A percentile compares a stretch with the other conserved stretches of the same genome.
Conservation (phyloP, 2,329 filamentous ascomycete genomes). For the Epichloe coenophiala region DNA sequence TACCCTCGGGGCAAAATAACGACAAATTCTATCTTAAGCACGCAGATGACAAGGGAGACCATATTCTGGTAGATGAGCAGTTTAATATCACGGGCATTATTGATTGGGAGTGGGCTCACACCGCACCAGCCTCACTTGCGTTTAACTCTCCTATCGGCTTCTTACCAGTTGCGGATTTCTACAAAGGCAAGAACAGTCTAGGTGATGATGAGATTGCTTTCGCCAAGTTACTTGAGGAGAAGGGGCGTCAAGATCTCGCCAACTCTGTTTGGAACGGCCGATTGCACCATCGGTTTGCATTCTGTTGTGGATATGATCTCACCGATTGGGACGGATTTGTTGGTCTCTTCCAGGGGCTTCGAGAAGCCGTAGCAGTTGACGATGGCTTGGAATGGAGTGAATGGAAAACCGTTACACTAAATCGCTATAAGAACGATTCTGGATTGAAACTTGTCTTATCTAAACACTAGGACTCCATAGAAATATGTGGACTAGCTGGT, state of each 20-base stretch:
- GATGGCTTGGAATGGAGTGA: conserved; percentile 22
- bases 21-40: too few species aligned
- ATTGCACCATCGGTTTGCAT: conserved; percentile 24
- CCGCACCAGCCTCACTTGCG: conserved; percentile 20
- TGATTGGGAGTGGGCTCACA: conserved; percentile 15
- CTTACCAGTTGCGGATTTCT: conserved; percentile 27
- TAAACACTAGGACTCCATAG: too few species aligned
- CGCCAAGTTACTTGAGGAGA: conserved; percentile 17
- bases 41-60: too few species aligned
- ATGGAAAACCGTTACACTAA: conserved; percentile 23
- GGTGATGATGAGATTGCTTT: conserved; percentile 26
- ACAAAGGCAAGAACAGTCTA: conserved; percentile 20
- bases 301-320: conserved; percentile 29
- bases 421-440: conserved; percentile 19
- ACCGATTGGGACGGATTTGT: conserved; percentile 25
- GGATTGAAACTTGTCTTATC: conserved; percentile 3
- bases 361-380: conserved; percentile 18
- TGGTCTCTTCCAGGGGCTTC: too few species aligned
- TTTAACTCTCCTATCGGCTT: conserved; percentile 29
- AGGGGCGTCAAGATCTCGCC: conserved; percentile 23
- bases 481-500: too few species aligned
- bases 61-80: too few species aligned
- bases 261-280: conserved; percentile 22
- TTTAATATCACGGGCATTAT: too few species aligned
- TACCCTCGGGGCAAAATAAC: too few species aligned